These are phyloP conservation scores for Wolfiporia cocos DNA, from an alignment of 1,284 basidiomycete genomes.

Conservation along the genomic window DNA sequence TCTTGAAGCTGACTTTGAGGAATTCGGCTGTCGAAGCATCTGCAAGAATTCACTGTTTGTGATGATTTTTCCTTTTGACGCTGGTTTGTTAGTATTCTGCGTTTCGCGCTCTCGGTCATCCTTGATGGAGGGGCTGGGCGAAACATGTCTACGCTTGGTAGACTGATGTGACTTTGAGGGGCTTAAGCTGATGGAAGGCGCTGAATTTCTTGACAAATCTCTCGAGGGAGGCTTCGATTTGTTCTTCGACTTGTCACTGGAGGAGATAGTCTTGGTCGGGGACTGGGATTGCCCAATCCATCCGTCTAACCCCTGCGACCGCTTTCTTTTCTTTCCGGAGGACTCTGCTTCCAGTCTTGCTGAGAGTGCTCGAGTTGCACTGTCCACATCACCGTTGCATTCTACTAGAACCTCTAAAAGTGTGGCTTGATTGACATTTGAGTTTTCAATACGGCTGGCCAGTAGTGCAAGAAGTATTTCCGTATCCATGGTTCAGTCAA, in stretches of 20 bases:
- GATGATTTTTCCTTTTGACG: slow-evolving; percentile 26
- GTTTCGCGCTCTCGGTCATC: no score
- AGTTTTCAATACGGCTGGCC: slow-evolving; percentile 45
- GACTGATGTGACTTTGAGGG: no score
- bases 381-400: slow-evolving; percentile 53
- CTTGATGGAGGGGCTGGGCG: no score
- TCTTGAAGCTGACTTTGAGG: slow-evolving; percentile 17
- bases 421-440: slow-evolving; percentile 28
- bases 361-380: slow-evolving; percentile 39
- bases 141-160: no score
- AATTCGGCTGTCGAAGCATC: slow-evolving; percentile 46
- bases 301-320: slow-evolving; percentile 37
- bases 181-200: no score
- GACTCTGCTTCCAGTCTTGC: slow-evolving; percentile 1
- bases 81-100: background rate
- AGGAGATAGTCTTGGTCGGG: background rate
- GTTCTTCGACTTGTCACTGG: background rate
- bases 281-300: slow-evolving; percentile 41
- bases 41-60: slow-evolving; percentile 32
- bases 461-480: slow-evolving; percentile 65
- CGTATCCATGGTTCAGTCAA: slow-evolving; percentile 39
- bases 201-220: no score
- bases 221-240: background rate
- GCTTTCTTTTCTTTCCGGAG: slow-evolving; percentile 33
- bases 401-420: slow-evolving; percentile 60